These are phyloP conservation scores for Euphrasia arctica DNA, from an alignment of 305 asterid genomes.

Conservation along the genomic window DNA sequence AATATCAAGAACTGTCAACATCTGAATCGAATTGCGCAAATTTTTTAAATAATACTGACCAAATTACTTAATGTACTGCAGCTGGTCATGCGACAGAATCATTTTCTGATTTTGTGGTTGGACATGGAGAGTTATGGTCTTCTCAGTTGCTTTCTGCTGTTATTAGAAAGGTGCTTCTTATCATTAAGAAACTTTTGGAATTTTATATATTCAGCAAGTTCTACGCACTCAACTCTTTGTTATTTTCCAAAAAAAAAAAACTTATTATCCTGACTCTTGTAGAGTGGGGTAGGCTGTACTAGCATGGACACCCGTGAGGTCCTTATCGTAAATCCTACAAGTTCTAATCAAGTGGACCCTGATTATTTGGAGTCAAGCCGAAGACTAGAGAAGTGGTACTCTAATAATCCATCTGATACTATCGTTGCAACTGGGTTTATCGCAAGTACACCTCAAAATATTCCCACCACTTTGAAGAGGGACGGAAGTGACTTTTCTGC, in stretches of 20 bases:
- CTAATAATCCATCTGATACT: constrained; percentile 57
- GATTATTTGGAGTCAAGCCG: constrained; percentile 73
- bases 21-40: not conserved
- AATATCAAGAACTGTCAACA: not conserved
- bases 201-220: constrained; percentile 23
- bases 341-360: constrained; percentile 93
- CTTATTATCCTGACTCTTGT: constrained; percentile 29
- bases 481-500: constrained; percentile 99
- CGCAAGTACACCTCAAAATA: constrained; percentile 82
- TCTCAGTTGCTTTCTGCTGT: constrained; percentile 78
- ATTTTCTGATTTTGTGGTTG: constrained; percentile 96
- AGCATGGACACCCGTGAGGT: constrained; percentile 99
- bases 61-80: constrained; percentile 40
- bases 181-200: constrained; percentile 19
- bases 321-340: constrained; percentile 75
- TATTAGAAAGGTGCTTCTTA: constrained; percentile 64
- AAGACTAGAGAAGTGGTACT: constrained; percentile 84
- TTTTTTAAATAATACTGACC: constrained; percentile 18
- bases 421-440: constrained; percentile 95
- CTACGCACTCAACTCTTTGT: constrained; percentile 18
- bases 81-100: constrained; percentile 98
- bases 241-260: not conserved
- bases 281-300: constrained; percentile 67
- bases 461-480: constrained; percentile 96
- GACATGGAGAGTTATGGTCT: constrained; percentile 98